phyloP scores from a whole-genome alignment of 2,329 filamentous ascomycete genomes.

The Colletotrichum simmondsii region DNA sequence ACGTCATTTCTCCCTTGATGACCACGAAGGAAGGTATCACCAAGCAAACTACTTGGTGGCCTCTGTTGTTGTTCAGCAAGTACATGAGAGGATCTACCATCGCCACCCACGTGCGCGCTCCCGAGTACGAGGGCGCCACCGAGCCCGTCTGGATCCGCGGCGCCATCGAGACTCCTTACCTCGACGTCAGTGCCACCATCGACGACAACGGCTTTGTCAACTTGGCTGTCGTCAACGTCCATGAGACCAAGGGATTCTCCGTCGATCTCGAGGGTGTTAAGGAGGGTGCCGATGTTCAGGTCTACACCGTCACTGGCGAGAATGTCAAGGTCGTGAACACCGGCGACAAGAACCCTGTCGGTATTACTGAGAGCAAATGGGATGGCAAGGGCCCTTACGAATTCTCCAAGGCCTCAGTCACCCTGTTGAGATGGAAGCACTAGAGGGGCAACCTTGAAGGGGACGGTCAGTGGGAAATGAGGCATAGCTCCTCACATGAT shows the following conservation, averaged over 20 bases:
- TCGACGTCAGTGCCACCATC: slow-evolving; percentile 74
- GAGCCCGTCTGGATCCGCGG: slow-evolving; percentile 73
- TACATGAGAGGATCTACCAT: slow-evolving; percentile 79
- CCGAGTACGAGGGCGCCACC: slow-evolving; percentile 74
- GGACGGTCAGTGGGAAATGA: not conserved
- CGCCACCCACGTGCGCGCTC: slow-evolving; percentile 71
- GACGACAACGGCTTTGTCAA: slow-evolving; percentile 69
- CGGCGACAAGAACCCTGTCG: slow-evolving; percentile 70
- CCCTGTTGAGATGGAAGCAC: slow-evolving; percentile 70
- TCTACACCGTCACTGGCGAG: slow-evolving; percentile 71
- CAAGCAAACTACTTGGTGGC: slow-evolving; percentile 82
- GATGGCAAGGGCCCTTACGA: slow-evolving; percentile 69
- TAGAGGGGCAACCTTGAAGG: not conserved
- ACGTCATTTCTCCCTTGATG: slow-evolving; percentile 83
- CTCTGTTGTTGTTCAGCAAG: slow-evolving; percentile 71
- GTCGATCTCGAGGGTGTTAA: slow-evolving; percentile 67
- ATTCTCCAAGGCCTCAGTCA: slow-evolving; percentile 78
- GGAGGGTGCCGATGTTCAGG: slow-evolving; percentile 59
- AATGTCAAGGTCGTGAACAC: slow-evolving; percentile 70
- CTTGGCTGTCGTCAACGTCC: slow-evolving; percentile 79
- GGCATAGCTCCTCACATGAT: not conserved
- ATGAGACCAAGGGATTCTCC: slow-evolving; percentile 68
- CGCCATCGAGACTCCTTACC: slow-evolving; percentile 74
- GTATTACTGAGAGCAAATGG: slow-evolving; percentile 60
- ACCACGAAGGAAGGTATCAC: slow-evolving; percentile 72